Percentiles rank a stretch among this genome's conserved stretches.
Conservation (phyloP, 2,329 filamentous ascomycete genomes). For the Aspergillus thermomutatus region DNA sequence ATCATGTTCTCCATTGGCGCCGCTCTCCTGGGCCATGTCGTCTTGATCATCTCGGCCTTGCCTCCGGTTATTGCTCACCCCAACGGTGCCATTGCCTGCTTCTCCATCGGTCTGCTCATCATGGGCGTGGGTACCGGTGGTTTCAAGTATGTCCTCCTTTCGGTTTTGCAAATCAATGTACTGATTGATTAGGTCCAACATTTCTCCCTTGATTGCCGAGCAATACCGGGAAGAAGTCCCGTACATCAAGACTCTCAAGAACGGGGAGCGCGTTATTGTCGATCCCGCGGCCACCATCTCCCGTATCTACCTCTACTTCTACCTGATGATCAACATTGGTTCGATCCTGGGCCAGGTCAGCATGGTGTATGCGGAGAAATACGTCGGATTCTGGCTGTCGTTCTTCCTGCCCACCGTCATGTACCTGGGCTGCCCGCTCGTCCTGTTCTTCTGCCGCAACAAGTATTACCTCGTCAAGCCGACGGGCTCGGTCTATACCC, state of each 20-base stretch:
- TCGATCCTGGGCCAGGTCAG: conserved; percentile 59
- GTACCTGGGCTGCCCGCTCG: conserved; percentile 60
- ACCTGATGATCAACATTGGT: conserved; percentile 68
- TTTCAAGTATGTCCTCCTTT: conserved; percentile 56
- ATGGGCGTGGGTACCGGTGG: conserved; percentile 74
- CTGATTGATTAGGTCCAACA: conserved; percentile 53
- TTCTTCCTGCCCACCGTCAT: conserved; percentile 65
- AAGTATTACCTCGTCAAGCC: conserved; percentile 64
- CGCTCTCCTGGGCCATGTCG: conserved; percentile 63
- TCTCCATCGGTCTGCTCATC: conserved; percentile 62
- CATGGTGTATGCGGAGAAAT: conserved; percentile 73
- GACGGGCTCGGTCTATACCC: conserved; percentile 68
- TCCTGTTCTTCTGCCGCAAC: conserved; percentile 59
- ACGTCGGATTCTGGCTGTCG: conserved; percentile 71
- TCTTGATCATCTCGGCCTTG: conserved; percentile 64
- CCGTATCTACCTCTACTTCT: conserved; percentile 68
- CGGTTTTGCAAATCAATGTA: background rate
- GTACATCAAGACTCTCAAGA: conserved; percentile 53
- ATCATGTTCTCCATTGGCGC: conserved; percentile 64
- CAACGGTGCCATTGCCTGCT: conserved; percentile 60
- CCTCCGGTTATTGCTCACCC: conserved; percentile 59
- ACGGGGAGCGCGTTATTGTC: conserved; percentile 66
- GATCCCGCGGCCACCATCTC: conserved; percentile 67
- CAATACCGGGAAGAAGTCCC: conserved; percentile 62
- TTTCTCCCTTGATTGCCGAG: conserved; percentile 68